Percentiles rank a stretch among this genome's conserved stretches.
phyloP scores from a whole-genome alignment of 2,329 filamentous ascomycete genomes.

The Phaeomoniella chlamydospora region DNA sequence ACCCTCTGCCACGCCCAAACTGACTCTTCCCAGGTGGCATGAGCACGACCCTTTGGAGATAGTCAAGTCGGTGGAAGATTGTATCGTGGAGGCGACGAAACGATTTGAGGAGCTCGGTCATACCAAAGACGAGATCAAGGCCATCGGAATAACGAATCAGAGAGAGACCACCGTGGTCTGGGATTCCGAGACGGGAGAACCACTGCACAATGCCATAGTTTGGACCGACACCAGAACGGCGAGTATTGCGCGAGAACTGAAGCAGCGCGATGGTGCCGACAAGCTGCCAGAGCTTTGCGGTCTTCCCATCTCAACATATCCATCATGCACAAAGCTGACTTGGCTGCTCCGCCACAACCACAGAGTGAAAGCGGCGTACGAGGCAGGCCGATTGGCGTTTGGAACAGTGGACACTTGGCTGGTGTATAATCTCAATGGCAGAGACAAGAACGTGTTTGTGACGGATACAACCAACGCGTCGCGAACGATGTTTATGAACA shows the following conservation, averaged over 20 bases:
- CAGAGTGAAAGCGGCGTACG: constrained; percentile 58
- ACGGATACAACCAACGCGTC: constrained; percentile 82
- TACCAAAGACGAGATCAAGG: constrained; percentile 51
- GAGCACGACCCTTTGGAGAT: constrained; percentile 75
- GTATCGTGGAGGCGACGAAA: constrained; percentile 62
- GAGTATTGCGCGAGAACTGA: constrained; percentile 62
- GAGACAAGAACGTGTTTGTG: constrained; percentile 54
- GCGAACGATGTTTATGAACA: constrained; percentile 88
- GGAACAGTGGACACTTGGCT: constrained; percentile 85
- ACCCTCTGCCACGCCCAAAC: constrained; percentile 2
- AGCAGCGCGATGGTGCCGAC: constrained; percentile 51
- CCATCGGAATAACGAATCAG: constrained; percentile 80
- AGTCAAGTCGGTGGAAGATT: constrained; percentile 58
- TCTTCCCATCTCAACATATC: constrained; percentile 75
- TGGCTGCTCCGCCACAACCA: constrained; percentile 67
- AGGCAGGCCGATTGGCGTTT: constrained; percentile 62
- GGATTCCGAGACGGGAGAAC: constrained; percentile 67
- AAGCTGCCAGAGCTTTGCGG: constrained; percentile 58
- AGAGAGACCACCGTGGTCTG: constrained; percentile 78
- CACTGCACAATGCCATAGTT: constrained; percentile 71
- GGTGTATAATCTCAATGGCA: constrained; percentile 66
- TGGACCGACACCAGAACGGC: constrained; percentile 81
- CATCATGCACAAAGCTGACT: constrained; percentile 68
- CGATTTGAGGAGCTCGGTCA: constrained; percentile 59
- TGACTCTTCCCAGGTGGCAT: constrained; percentile 60